Conservation (phyloP, 2,329 filamentous ascomycete genomes). For the Biscogniauxia mediterranea region DNA sequence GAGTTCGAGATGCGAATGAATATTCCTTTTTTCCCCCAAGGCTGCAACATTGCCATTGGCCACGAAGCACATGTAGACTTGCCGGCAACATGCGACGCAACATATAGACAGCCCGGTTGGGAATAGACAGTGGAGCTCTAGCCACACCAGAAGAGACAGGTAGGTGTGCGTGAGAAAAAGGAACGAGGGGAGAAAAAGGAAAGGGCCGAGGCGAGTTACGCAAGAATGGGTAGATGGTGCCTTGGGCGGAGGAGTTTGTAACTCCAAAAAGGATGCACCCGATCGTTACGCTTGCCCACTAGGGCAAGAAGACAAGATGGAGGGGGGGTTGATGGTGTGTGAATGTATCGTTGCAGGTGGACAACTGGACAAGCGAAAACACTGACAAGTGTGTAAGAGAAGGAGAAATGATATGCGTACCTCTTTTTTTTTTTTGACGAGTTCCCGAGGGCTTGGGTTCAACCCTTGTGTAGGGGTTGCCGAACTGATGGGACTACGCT, state of each 20-base stretch:
- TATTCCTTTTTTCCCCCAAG: constrained; percentile 16
- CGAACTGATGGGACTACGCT: constrained; percentile 28
- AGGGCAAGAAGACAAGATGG: constrained; percentile 27
- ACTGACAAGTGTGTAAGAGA: constrained; percentile 16
- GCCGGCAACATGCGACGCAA: constrained; percentile 29
- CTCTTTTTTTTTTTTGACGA: constrained; percentile 26
- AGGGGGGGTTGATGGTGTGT: constrained; percentile 29
- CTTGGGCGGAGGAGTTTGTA: constrained; percentile 32
- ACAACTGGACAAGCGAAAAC: constrained; percentile 29
- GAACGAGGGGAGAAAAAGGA: constrained; percentile 32
- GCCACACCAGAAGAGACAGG: constrained; percentile 22
- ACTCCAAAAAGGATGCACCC: constrained; percentile 31
- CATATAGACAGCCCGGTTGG: constrained; percentile 27
- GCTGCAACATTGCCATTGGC: constrained; percentile 29
- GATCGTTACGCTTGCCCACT: constrained; percentile 30
- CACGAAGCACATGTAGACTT: constrained; percentile 24
- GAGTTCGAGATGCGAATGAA: constrained; percentile 21
- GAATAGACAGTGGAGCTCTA: constrained; percentile 29
- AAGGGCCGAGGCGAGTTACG: constrained; percentile 33
- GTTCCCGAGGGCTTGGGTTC: constrained; percentile 34
- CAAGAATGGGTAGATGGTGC: constrained; percentile 31
- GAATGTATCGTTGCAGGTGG: constrained; percentile 36
- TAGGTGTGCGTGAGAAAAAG: constrained; percentile 33
- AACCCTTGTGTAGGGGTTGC: constrained; percentile 26
- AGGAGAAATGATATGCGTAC: constrained; percentile 27